Base-by-base conservation (phyloP, 768 basidiomycete species). In the Agrocybe pediades region DNA sequence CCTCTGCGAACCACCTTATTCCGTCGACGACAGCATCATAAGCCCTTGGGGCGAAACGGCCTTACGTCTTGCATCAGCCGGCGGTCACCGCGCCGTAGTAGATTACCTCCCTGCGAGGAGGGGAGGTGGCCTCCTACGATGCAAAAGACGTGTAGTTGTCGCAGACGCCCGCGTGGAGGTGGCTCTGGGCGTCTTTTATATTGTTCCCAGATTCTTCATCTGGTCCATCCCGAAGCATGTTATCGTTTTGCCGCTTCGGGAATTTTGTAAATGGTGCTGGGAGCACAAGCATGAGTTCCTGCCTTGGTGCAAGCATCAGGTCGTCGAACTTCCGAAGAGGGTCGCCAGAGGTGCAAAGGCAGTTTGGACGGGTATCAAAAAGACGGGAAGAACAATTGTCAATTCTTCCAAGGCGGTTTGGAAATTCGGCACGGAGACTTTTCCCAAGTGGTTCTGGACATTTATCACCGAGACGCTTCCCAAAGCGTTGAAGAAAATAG, bases 21-120 rank as follows among this genome's bases (percentile, higher is more conserved):
- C 45, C 6, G 56, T 51, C 7, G 40, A 53, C 47, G 46, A 57
- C 33, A 19, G 29, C 16, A 20, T 57, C 29, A 33, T 57, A 13
- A 51, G 51, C 3, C 46, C 56, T 0, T 50, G 53, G 29, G 56
- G 56, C 9, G 46, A 57, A 30, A 57, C 43, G 7, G 56, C 56
- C n/a, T 23, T 57, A 6, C 56, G 46, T 24, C 50, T 57, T 3
- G 56, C 56, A 2, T 25, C 41, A 3, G 46, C 25, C 0, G 26
- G 9, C 23, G 50, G 50, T 8, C 56, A 57, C 19, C 41, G 39
- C 1, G n/a, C 45, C 19, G 39, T 57, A 27, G 56, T 57, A 5
- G 46, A 41, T 17, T 53, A 48, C 30, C 51, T 57, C 7, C 56
- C 56, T 23, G 23, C 46, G 5, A 24, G 39, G 11, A 50, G 56